These are phyloP conservation scores for Achlya hypogyna DNA, from an alignment of 352 stramenopile genomes.

Conservation along the genomic window DNA sequence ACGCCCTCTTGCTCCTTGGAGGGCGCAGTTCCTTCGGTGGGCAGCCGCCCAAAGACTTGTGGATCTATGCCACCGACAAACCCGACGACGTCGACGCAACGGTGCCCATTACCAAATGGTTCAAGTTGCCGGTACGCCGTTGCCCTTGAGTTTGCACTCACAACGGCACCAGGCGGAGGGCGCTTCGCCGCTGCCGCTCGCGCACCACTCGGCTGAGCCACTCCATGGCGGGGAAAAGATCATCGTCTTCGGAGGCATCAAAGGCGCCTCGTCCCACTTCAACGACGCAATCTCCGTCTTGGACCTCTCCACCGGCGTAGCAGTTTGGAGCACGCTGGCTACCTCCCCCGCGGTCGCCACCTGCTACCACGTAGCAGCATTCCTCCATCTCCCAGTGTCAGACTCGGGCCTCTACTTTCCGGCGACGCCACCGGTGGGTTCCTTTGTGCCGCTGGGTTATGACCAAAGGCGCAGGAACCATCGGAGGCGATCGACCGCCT, in stretches of 20 bases:
- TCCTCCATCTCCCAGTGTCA: conserved; percentile 18
- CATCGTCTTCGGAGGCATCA: conserved; percentile 22
- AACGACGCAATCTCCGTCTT: conserved; percentile 36
- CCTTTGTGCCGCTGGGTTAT: conserved; percentile 8
- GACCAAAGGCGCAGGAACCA: no score
- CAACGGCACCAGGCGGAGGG: not conserved
- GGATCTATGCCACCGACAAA: conserved; percentile 1
- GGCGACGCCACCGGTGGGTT: conserved; percentile 17
- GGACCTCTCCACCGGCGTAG: conserved; percentile 29
- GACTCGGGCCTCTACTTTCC: not conserved
- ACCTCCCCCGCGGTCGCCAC: conserved; percentile 23
- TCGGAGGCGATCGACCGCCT: not conserved
- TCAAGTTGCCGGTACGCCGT: conserved; percentile 3
- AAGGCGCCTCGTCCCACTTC: conserved; percentile 31
- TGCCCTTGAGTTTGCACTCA: not conserved
- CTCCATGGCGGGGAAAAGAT: not conserved
- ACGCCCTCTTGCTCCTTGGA: conserved; percentile 10
- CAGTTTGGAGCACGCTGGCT: conserved; percentile 30
- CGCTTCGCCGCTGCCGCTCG: conserved; percentile 7
- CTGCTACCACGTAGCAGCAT: conserved; percentile 30
- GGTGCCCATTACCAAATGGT: not conserved
- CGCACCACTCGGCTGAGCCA: not conserved
- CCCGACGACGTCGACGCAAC: not conserved
- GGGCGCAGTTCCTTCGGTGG: not conserved
- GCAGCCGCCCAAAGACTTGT: conserved; percentile 4